These are phyloP conservation scores for Nymphaea colorata DNA, from an alignment of 164 flowering plant species.

Conservation along the genomic window DNA sequence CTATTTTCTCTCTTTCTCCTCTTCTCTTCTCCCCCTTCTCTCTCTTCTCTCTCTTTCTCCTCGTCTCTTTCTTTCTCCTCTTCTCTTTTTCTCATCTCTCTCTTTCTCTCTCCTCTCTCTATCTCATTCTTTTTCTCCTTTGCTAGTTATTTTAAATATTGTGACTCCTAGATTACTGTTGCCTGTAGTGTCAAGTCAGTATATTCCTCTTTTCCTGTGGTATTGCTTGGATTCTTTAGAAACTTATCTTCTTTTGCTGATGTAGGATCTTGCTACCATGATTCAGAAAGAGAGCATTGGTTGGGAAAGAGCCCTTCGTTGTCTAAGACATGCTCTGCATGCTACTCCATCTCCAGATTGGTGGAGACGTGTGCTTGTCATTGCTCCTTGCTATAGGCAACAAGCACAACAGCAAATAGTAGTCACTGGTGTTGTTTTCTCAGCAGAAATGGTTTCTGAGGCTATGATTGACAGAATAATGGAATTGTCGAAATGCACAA, in stretches of 20 bases:
- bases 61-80: no score
- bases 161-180: no score
- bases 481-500: slow-evolving; percentile 69
- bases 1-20: no score
- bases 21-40: no score
- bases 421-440: slow-evolving; percentile 87
- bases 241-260: not conserved
- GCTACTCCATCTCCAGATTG: slow-evolving; percentile 97
- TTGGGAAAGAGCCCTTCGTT: slow-evolving; percentile 98
- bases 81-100: no score
- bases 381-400: slow-evolving; percentile 71
- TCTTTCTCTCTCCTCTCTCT: no score
- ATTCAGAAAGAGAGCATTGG: slow-evolving; percentile 85
- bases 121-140: no score
- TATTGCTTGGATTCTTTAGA: not conserved
- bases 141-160: no score
- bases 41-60: no score
- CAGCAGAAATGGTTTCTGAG: slow-evolving; percentile 91
- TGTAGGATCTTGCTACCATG: slow-evolving; percentile 71
- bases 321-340: slow-evolving; percentile 89
- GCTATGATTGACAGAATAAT: slow-evolving; percentile 79
- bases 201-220: not conserved
- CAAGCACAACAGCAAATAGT: slow-evolving; percentile 34
- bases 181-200: not conserved
- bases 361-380: slow-evolving; percentile 95